These are phyloP conservation scores for Umbellularia californica DNA, from an alignment of 164 flowering plant species.

Conservation along the genomic window DNA sequence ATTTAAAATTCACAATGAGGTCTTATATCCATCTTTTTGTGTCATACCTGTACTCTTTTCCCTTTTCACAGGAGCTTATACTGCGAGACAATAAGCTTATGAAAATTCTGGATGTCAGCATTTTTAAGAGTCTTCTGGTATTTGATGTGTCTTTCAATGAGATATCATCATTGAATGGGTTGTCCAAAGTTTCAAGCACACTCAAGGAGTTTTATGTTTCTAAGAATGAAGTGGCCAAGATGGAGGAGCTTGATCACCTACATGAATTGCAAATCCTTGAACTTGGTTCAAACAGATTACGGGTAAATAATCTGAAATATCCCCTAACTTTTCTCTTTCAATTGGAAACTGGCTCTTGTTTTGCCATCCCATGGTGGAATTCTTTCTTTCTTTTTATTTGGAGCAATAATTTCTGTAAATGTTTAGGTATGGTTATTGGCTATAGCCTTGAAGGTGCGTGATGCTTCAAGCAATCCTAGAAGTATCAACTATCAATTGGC, in stretches of 20 bases:
- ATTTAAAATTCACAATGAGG: too few species aligned
- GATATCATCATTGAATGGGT: slow-evolving; percentile 63
- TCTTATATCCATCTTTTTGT: too few species aligned
- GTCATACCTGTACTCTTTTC: neutral
- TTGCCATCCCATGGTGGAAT: neutral
- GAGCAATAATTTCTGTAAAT: too few species aligned
- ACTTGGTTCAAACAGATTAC: slow-evolving; percentile 91
- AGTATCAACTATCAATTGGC: too few species aligned
- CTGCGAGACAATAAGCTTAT: slow-evolving; percentile 80
- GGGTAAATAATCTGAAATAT: slow-evolving; percentile 44
- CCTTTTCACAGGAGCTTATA: slow-evolving; percentile 69
- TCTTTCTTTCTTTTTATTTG: too few species aligned
- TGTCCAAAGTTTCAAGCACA: slow-evolving; percentile 60
- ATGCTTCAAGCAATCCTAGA: too few species aligned
- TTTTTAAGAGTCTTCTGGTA: slow-evolving; percentile 69
- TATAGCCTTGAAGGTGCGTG: too few species aligned
- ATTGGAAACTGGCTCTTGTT: neutral
- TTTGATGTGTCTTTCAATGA: slow-evolving; percentile 98
- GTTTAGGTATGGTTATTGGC: too few species aligned
- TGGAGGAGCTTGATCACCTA: slow-evolving; percentile 88
- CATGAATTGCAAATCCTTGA: slow-evolving; percentile 77
- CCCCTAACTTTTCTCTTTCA: neutral
- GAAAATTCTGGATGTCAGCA: slow-evolving; percentile 79
- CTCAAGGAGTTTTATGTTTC: slow-evolving; percentile 94
- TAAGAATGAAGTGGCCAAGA: slow-evolving; percentile 85